Percentiles rank a stretch among this genome's conserved stretches.
Evolutionary conservation across 495 filamentous ascomycete genomes (phyloP).

Genomic region (Hyaloscypha finlandica): DNA sequence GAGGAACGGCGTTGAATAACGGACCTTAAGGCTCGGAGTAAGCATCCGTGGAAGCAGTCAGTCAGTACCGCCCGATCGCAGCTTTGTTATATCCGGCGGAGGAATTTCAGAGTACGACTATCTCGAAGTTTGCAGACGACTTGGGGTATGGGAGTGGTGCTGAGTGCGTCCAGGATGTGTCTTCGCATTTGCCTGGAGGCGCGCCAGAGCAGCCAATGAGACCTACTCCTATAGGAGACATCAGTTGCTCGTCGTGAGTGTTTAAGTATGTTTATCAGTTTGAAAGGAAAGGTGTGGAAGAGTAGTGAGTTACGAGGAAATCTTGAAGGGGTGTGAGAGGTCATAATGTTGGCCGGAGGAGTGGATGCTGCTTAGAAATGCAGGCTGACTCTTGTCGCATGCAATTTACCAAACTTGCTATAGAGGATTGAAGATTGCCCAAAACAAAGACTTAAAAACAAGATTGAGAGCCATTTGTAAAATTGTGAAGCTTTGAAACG

Average conservation of each 20-base stretch:
- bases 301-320: background rate
- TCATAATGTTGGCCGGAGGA: too few relatives aligned
- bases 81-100: conserved; percentile 47
- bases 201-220: conserved; percentile 58
- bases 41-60: conserved; percentile 44
- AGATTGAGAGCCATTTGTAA: too few relatives aligned
- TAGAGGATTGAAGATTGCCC: too few relatives aligned
- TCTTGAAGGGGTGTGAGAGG: too few relatives aligned
- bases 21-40: conserved; percentile 54
- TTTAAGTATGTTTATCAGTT: too few relatives aligned
- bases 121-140: conserved; percentile 46
- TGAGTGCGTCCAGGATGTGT: conserved; percentile 43
- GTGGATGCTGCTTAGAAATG: background rate
- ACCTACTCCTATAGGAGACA: conserved; percentile 54
- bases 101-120: conserved; percentile 61
- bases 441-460: too few relatives aligned
- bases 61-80: conserved; percentile 47
- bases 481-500: background rate
- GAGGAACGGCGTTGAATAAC: conserved; percentile 1
- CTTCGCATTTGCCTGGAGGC: conserved; percentile 20
- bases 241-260: conserved; percentile 16
- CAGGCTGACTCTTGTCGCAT: background rate
- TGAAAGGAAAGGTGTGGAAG: background rate
- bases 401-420: too few relatives aligned
- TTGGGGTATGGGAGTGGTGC: conserved; percentile 57